Base-by-base conservation (phyloP, 192 early-diverging fungal genomes). In the Gaertneriomyces semiglobifer region DNA sequence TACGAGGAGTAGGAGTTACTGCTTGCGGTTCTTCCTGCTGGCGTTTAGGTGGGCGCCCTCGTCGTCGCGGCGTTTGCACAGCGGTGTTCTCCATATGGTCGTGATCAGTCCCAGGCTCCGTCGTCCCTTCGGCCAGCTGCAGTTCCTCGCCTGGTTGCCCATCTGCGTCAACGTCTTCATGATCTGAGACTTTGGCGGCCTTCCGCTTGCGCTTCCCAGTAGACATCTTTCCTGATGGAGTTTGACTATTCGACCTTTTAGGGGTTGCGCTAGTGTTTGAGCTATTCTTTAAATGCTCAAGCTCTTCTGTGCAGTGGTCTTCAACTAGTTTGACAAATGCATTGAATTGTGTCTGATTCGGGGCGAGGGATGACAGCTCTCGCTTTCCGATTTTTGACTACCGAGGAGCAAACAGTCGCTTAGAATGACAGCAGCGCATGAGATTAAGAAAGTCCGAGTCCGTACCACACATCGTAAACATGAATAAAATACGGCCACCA, bases 251-350 rank as follows among this genome's bases (percentile, higher is more conserved):
- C 18, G 48, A 18, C 18, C 48, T 50, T 50, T 18, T n/a, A 1
- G 11, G 11, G 48, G 48, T 50, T 50, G 48, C 12, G 48, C 48
- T 50, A 18, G 48, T 12, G 3, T 50, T 18, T 50, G 12, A 0
- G 18, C 48, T 50, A 18, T 50, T 19, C 42, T 66, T 66, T 0
- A 66, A 47, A 16, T 57, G 54, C 42, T 41, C 16, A 44, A 66
- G 56, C 53, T 66, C 54, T 12, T 66, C 42, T 58, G 56, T 66
- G 65, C 65, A 66, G 20, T 66, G 56, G 5, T 60, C 40, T 46
- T 66, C 65, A 20, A 66, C 51, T 14, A 66, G 10, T 14, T 57
- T 56, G 2, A 58, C 56, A 48, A 39, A 58, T 5, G 40, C 44
- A 18, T 58, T 66, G 43, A 56, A 66, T 14, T 58, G 53, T 20